Percentiles rank a stretch among this genome's conserved stretches.
Evolutionary conservation across 306 rosid species (phyloP).

Genomic region (Mucuna pruriens): DNA sequence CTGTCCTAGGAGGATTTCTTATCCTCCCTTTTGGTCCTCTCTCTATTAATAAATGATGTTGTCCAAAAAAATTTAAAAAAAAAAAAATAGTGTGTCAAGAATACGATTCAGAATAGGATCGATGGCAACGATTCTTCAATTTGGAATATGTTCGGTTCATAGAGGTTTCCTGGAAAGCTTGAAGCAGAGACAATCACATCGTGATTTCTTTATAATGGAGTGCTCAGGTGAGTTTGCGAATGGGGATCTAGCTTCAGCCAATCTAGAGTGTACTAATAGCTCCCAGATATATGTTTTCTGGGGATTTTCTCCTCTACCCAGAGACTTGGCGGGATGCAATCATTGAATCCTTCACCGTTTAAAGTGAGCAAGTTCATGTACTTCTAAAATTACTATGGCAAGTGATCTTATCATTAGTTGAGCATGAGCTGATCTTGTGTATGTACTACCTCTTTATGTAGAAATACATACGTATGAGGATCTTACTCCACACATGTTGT

Average conservation of each 20-base stretch:
- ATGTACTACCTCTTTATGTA: too few relatives aligned
- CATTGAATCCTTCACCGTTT: neutral
- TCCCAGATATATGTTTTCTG: neutral
- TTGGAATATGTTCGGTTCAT: neutral
- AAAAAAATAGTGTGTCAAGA: neutral
- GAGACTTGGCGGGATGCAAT: neutral
- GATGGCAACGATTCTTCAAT: neutral
- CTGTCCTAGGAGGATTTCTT: neutral
- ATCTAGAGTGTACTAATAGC: neutral
- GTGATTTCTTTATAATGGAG: neutral
- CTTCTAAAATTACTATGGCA: neutral
- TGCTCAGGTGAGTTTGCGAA: neutral
- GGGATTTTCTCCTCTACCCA: neutral
- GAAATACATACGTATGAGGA: neutral
- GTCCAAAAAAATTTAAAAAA: neutral
- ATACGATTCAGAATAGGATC: neutral
- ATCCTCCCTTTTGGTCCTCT: neutral
- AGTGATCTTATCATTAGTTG: neutral
- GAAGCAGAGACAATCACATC: neutral
- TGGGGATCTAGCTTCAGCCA: neutral
- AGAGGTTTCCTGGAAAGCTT: neutral
- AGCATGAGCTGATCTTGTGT: neutral
- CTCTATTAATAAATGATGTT: neutral
- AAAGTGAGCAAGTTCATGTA: neutral
- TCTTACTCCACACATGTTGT: neutral